Evolutionary conservation across 2,329 filamentous ascomycete species (phyloP), one percentile per base, ranked within the genome.

Genomic region (Neoarthrinium moseri): DNA sequence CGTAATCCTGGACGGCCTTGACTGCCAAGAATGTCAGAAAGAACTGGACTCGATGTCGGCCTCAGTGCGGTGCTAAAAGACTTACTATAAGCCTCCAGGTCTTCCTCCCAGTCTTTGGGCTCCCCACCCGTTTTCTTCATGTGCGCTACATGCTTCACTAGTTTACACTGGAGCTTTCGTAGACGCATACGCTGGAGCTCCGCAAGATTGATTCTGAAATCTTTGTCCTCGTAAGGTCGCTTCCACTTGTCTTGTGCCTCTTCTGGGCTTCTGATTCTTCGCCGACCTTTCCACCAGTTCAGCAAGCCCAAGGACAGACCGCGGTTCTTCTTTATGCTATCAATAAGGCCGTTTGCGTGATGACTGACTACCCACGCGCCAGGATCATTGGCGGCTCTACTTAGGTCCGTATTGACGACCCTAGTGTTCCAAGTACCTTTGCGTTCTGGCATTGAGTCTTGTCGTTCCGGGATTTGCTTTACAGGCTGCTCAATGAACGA

Each of bases 101-200:
- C 34, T 18, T 44, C 22, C 18, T 46, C 43, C 41, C 41, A 26
- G 10, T 45, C 11, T 7, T 15, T 20, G 5, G 37, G 38, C 32
- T 48, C 43, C 5, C 22, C 3, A 20, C 41, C 41, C 4, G 29
- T 30, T 18, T 41, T 36, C 6, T 36, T 27, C 17, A 37, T 23
- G n/a, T 12, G 7, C 23, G 15, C n/a, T 21, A 21, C 34, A 26
- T 54, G 26, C n/a, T 40, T 32, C 2, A 54, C 46, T 17, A 54
- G 34, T 32, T 43, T 37, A 18, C 32, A 48, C 21, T 51, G 50
- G 4, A 54, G 39, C 29, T 51, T 49, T 12, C 48, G 45, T 7
- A 54, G 33, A 6, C 33, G 29, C 43, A 54, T 46, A 12, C 52
- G 39, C 40, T 54, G 50, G 11, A 54, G 15, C 18, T 52, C 52